Evolutionary conservation across 83 land plant genomes (phyloP).

Genomic region (Diphasiastrum complanatum): DNA sequence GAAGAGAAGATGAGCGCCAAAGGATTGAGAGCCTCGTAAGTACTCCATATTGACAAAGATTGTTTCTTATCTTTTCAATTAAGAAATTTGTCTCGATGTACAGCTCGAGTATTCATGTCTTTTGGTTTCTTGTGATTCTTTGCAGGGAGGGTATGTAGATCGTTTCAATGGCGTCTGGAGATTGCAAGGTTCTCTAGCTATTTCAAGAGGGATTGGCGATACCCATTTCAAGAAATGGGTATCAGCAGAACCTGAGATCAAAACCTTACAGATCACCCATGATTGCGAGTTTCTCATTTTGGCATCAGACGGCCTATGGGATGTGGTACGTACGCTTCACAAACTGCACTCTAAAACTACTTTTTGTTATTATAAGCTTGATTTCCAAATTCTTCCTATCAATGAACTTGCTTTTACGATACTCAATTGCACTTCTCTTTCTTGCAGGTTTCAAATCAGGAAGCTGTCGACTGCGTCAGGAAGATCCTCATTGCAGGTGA

Average conservation of each 20-base stretch:
- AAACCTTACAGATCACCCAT: slow-evolving; percentile 25
- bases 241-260: slow-evolving; percentile 54
- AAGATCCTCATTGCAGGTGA: no score
- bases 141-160: slow-evolving; percentile 66
- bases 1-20: slow-evolving; percentile 40
- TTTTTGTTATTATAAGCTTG: no score
- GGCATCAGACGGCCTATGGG: slow-evolving; percentile 86
- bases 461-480: slow-evolving; percentile 50
- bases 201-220: slow-evolving; percentile 73
- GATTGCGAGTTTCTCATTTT: slow-evolving; percentile 59
- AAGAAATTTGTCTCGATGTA: not conserved
- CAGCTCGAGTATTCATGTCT: not conserved
- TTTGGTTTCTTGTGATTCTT: not conserved
- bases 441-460: slow-evolving; percentile 53
- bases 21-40: slow-evolving; percentile 49
- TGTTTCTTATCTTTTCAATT: not conserved
- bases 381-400: not conserved
- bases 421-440: not conserved
- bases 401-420: not conserved
- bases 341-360: no score
- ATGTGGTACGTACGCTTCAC: slow-evolving; percentile 59
- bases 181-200: slow-evolving; percentile 59
- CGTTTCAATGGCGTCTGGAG: slow-evolving; percentile 55
- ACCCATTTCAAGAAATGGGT: slow-evolving; percentile 59
- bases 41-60: not conserved